Conservation (phyloP, 2,329 filamentous ascomycete species). For the Trichophyton simii region DNA sequence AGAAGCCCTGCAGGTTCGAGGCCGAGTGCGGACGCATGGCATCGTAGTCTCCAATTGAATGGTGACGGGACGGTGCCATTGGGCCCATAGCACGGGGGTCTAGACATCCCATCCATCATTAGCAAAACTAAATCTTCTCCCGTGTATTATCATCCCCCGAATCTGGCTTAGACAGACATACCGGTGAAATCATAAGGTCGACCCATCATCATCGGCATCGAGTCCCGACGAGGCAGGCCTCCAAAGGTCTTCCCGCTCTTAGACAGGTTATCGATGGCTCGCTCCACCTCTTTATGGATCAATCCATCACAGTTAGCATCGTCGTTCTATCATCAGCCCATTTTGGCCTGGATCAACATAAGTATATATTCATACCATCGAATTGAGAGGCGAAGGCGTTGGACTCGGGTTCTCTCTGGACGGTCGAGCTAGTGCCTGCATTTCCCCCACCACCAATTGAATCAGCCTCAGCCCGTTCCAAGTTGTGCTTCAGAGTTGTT, state of each 20-base stretch:
- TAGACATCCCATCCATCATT: conserved; percentile 23
- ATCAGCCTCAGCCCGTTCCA: conserved; percentile 4
- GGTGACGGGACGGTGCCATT: conserved; percentile 54
- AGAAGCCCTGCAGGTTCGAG: conserved; percentile 83
- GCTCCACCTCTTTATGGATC: conserved; percentile 65
- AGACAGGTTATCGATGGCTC: conserved; percentile 85
- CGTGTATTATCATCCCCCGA: too few relatives aligned
- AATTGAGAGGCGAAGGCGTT: conserved; percentile 75
- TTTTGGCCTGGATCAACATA: too few relatives aligned
- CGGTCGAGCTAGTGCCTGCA: conserved; percentile 61
- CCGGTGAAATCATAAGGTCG: conserved; percentile 50
- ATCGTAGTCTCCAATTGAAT: conserved; percentile 76
- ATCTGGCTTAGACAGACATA: conserved; percentile 19
- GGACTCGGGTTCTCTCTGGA: conserved; percentile 55
- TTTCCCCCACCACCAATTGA: conserved; percentile 7
- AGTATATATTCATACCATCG: conserved; percentile 55
- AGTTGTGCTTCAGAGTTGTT: not conserved
- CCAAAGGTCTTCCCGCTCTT: conserved; percentile 93
- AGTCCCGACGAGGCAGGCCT: conserved; percentile 64
- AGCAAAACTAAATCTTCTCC: too few relatives aligned
- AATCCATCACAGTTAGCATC: not conserved
- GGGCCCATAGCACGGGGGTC: conserved; percentile 53
- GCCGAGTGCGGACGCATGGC: conserved; percentile 58
- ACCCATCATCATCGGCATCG: conserved; percentile 51
- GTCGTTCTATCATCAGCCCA: not conserved